Conservation (phyloP, 2,329 filamentous ascomycete species). For the Colletotrichum sp. region DNA sequence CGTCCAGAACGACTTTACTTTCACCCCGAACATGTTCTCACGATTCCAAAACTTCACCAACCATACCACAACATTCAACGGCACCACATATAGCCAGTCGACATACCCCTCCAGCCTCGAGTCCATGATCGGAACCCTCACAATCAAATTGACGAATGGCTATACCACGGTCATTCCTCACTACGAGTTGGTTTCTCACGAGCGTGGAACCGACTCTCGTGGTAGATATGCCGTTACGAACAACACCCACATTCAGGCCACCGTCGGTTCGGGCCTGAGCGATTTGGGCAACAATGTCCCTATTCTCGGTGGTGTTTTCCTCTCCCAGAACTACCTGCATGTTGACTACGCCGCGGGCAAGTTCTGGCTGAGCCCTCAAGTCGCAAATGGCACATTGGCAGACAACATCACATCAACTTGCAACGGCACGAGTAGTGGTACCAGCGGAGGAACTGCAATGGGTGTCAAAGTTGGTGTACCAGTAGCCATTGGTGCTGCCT, state of each 20-base stretch:
- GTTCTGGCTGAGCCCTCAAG: constrained; percentile 23
- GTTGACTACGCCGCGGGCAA: constrained; percentile 16
- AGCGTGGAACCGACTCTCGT: constrained; percentile 20
- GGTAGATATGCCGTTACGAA: constrained; percentile 19
- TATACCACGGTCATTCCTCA: constrained; percentile 24
- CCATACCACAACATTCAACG: neutral
- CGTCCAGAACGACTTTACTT: constrained; percentile 21
- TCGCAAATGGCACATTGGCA: constrained; percentile 11
- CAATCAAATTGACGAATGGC: constrained; percentile 20
- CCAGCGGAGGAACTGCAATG: neutral
- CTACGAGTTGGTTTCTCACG: constrained; percentile 19
- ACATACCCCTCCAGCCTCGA: constrained; percentile 8
- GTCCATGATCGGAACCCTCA: constrained; percentile 17
- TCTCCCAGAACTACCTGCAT: constrained; percentile 23
- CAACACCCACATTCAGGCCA: constrained; percentile 8
- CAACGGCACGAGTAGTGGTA: neutral
- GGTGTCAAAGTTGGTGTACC: constrained; percentile 9
- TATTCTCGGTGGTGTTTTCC: constrained; percentile 18
- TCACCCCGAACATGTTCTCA: constrained; percentile 20
- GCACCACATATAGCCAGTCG: neutral
- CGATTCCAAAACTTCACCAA: constrained; percentile 5
- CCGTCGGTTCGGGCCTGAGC: constrained; percentile 10
- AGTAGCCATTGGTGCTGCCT: neutral
- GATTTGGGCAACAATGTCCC: constrained; percentile 21
- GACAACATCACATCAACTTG: constrained; percentile 9